Evolutionary conservation across 805 yeast species (phyloP), one percentile per base, ranked within the genome.

Genomic region (Huiozyma sinensis): DNA sequence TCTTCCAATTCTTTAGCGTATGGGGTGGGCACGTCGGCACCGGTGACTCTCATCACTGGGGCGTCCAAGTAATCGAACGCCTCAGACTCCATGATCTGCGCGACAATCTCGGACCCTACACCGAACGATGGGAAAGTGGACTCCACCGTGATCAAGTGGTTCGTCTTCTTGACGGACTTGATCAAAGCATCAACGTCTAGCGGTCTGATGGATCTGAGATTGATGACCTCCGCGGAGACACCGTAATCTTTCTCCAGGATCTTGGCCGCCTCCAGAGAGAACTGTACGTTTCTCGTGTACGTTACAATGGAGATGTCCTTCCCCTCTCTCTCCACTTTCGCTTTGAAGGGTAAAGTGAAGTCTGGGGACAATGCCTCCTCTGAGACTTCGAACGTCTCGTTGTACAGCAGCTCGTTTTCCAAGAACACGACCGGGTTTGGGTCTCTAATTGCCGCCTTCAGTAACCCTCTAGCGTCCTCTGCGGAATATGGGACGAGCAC

Each of bases 21-120:
- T 53, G 99, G 99, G 56, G 98, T 92, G 68, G 99, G 99, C 31
- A 89, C 97, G 73, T 92, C 99, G 64, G 97, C 95, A 68, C 98
- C 98, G 47, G 98, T 92, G 60, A 89, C 90, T 76, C 99, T 87
- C 73, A 83, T 95, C 54, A 92, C 86, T 57, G 99, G 99, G 49
- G 97, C 95, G 70, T 92, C 99, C 63, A 92, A 78, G 78, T 88
- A 86, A 70, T 92, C 98, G 55, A 92, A 92, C 43, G 95, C 97
- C 70, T 89, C 97, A 47, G 94, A 79, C 73, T 92, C 99, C 96
- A 92, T 88, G 64, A 92, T 75, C 71, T 88, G 95, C 50, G 97
- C 98, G 66, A 89, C 79, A 60, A 92, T 85, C 76, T 92, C 99
- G 44, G 97, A 86, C 62, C 99, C 98, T 54, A 92, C 95, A 73